phyloP scores from a whole-genome alignment of 352 stramenopile species.

The Globisporangium sylvaticum region DNA sequence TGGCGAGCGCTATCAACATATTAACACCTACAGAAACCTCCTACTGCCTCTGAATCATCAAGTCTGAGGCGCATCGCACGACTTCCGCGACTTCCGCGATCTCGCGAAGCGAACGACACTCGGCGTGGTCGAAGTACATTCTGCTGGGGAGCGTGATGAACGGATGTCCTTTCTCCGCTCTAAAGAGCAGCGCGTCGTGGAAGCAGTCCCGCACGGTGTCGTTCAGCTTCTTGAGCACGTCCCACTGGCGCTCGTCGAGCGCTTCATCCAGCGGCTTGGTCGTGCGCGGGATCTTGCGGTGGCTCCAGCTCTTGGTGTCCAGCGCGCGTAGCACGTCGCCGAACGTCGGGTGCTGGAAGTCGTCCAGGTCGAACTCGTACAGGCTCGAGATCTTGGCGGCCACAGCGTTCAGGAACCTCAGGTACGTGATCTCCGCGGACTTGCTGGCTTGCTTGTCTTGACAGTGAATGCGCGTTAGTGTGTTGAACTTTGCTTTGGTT shows the following conservation, averaged over 20 bases:
- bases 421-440: too few species aligned
- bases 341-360: neutral
- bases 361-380: neutral
- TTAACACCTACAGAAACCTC: neutral
- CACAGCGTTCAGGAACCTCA: neutral
- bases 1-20: neutral
- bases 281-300: slow-evolving; percentile 1
- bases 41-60: neutral
- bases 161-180: neutral
- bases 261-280: neutral
- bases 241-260: neutral
- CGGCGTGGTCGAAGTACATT: too few species aligned
- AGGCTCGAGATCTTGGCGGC: neutral
- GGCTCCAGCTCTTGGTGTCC: neutral
- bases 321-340: neutral
- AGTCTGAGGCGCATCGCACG: neutral
- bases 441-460: too few species aligned
- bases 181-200: neutral
- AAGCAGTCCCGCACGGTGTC: neutral
- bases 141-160: neutral
- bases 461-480: too few species aligned
- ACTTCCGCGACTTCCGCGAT: neutral
- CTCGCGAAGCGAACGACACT: too few species aligned
- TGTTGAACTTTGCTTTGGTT: too few species aligned
- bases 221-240: neutral